Conservation (phyloP, 331 rosid species). For the Malus hybrid region DNA sequence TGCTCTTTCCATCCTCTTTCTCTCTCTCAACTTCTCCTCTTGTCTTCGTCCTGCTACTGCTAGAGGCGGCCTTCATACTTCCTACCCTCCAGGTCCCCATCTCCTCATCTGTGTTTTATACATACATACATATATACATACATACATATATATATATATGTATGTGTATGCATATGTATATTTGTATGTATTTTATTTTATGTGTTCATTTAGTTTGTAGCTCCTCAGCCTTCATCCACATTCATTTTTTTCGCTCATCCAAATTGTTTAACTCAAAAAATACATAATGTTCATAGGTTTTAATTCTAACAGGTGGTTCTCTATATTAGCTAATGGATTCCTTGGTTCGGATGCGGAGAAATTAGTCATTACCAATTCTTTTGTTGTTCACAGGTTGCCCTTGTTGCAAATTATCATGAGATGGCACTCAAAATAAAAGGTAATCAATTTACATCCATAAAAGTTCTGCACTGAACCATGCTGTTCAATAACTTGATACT, state of each 20-base stretch:
- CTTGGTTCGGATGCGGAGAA: neutral
- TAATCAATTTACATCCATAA: slow-evolving; percentile 12
- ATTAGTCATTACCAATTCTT: slow-evolving; percentile 5
- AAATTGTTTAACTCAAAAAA: neutral
- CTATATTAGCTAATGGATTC: neutral
- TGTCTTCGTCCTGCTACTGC: slow-evolving; percentile 27
- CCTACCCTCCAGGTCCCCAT: slow-evolving; percentile 47
- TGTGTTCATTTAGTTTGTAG: too few species aligned
- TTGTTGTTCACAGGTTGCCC: slow-evolving; percentile 62
- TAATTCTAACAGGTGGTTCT: slow-evolving; percentile 25
- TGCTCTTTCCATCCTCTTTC: slow-evolving; percentile 19
- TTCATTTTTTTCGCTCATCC: neutral
- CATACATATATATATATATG: too few species aligned
- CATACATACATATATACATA: too few species aligned
- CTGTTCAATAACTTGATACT: neutral
- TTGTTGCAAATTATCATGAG: slow-evolving; percentile 99
- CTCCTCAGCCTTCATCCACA: too few species aligned
- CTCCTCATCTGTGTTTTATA: too few species aligned
- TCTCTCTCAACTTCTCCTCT: slow-evolving; percentile 28
- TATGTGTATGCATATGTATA: too few species aligned
- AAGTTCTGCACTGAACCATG: neutral
- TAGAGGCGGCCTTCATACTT: slow-evolving; percentile 31
- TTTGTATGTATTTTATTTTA: too few species aligned
- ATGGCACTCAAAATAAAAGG: slow-evolving; percentile 78
- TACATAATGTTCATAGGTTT: neutral